phyloP scores from a whole-genome alignment of 179 eudicot species.

The Kewa caespitosa region DNA sequence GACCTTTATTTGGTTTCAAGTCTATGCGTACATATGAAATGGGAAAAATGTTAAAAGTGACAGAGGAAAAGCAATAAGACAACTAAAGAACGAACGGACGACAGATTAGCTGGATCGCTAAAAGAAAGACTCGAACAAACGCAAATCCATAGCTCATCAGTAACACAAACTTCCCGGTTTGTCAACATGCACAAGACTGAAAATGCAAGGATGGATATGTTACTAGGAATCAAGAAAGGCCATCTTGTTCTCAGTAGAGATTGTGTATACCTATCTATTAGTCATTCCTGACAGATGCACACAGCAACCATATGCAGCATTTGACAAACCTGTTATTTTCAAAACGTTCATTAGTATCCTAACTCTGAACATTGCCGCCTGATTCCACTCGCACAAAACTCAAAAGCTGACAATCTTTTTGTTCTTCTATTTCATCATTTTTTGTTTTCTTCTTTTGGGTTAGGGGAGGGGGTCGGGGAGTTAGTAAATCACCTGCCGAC shows the following conservation, averaged over 20 bases:
- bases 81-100: too few species aligned
- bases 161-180: background rate
- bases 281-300: background rate
- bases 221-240: background rate
- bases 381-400: background rate
- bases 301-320: slow-evolving; percentile 4
- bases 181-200: background rate
- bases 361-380: background rate
- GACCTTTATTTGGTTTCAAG: too few species aligned
- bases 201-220: background rate
- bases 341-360: background rate
- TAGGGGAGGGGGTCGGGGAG: background rate
- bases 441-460: too few species aligned
- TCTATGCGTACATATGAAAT: too few species aligned
- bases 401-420: background rate
- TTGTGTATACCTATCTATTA: background rate
- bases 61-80: too few species aligned
- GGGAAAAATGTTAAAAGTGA: too few species aligned
- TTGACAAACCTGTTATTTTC: background rate
- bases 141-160: background rate
- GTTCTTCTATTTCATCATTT: too few species aligned
- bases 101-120: background rate
- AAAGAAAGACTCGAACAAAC: background rate
- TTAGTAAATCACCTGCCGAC: background rate
- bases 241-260: background rate